Evolutionary conservation across 441 rosid species (phyloP).

Genomic region (Adansonia madagascariensis): DNA sequence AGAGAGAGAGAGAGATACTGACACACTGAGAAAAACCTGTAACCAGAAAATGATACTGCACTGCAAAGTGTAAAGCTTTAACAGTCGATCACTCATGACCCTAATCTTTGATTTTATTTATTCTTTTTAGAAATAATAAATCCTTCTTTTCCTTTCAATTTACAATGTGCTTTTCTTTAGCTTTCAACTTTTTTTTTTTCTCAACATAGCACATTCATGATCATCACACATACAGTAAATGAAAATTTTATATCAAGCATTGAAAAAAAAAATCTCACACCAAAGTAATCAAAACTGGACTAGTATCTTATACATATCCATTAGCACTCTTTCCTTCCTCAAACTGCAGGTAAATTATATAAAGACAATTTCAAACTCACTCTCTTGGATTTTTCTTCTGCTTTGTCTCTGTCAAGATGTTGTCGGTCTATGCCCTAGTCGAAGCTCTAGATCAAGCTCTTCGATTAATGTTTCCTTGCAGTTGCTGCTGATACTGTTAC

Average conservation of each 20-base stretch:
- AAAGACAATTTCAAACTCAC: constrained; percentile 14
- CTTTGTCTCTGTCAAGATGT: background rate
- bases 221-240: background rate
- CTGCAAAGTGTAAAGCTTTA: constrained; percentile 30
- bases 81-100: constrained; percentile 31
- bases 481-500: constrained; percentile 11
- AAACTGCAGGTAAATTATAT: background rate
- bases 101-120: constrained; percentile 36
- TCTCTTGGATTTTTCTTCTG: background rate
- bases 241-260: constrained; percentile 5
- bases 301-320: constrained; percentile 24
- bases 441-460: background rate
- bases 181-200: background rate
- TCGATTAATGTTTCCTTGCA: background rate
- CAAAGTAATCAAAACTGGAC: constrained; percentile 27
- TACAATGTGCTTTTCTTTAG: constrained; percentile 12
- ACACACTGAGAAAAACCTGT: constrained; percentile 42
- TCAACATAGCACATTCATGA: too few species aligned
- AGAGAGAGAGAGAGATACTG: constrained; percentile 21
- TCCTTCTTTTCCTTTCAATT: constrained; percentile 21
- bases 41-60: constrained; percentile 56
- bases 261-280: constrained; percentile 15
- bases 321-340: constrained; percentile 15
- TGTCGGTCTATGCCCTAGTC: too few species aligned
- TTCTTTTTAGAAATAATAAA: constrained; percentile 16